Base-by-base conservation (phyloP, 139 green algal species). In the Ettlia oleoabundans region DNA sequence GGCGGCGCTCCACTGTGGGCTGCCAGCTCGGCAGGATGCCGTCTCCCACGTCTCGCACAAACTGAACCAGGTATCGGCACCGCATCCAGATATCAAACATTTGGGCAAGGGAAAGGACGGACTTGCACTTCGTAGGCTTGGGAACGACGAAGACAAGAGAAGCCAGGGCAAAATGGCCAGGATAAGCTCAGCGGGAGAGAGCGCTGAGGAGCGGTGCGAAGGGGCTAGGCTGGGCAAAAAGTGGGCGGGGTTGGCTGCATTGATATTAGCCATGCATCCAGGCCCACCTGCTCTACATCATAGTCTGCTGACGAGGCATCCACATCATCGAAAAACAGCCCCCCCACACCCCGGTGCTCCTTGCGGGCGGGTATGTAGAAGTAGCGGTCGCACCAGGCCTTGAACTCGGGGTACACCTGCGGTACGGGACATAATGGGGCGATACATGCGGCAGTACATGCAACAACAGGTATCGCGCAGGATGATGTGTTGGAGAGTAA, bases 241-340 rank as follows among this genome's bases (percentile, higher is more conserved):
- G n/a, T n/a, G n/a, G n/a, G n/a, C n/a, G n/a, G n/a, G n/a, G n/a
- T n/a, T n/a, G n/a, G n/a, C n/a, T n/a, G n/a, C n/a, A n/a, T n/a
- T n/a, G n/a, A n/a, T n/a, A n/a, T n/a, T n/a, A n/a, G n/a, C n/a
- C n/a, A n/a, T n/a, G n/a, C n/a, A n/a, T n/a, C n/a, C n/a, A n/a
- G n/a, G n/a, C n/a, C 43, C 70, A 94, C 93, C 40, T 75, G 76
- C 61, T 93, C 88, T 47, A 92, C 89, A 30, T 92, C 88, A 38
- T 84, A 93, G 0, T 70, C 69, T 24, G 83, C 80, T 1, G 33
- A 68, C 30, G 86, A 82, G 10, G 82, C 79, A 24, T 90, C 85
- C 40, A 98, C 38, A 84, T 99, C 97, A 71, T 99, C 97, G 72
- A 98, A 99, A 85, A 99, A 99, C 26, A 99, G 89, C 22, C 97